Percentiles rank a stretch among this genome's conserved stretches.
phyloP scores from a whole-genome alignment of 202 grass and related monocot species.

The Zizania palustris region DNA sequence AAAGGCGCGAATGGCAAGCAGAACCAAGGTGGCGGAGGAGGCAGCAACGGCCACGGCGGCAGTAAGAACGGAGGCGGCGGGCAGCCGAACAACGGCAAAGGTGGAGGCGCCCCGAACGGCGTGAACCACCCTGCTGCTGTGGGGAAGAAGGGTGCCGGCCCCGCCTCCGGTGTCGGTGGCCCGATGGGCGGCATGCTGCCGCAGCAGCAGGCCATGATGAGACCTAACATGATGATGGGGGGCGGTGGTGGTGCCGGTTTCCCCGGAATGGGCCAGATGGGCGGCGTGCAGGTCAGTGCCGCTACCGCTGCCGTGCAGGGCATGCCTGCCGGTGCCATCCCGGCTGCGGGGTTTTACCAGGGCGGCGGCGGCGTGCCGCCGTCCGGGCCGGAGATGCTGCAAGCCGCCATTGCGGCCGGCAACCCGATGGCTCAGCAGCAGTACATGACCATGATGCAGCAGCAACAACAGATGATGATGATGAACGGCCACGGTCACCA shows the following conservation, averaged over 20 bases:
- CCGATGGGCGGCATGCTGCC: conserved; percentile 39
- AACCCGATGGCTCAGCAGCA: conserved; percentile 81
- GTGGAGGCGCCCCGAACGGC: conserved; percentile 20
- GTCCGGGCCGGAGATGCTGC: conserved; percentile 57
- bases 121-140: conserved; percentile 8
- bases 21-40: conserved; percentile 46
- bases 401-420: conserved; percentile 32
- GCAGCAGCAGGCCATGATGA: conserved; percentile 54
- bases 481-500: conserved; percentile 54
- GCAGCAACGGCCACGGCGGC: conserved; percentile 32
- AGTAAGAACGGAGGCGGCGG: conserved; percentile 48
- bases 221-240: conserved; percentile 56
- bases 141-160: conserved; percentile 37
- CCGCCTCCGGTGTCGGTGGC: neutral
- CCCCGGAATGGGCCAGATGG: conserved; percentile 58
- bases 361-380: conserved; percentile 29
- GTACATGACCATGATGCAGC: conserved; percentile 69
- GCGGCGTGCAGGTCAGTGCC: conserved; percentile 24
- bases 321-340: conserved; percentile 42
- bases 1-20: conserved; percentile 53
- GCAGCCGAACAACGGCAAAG: conserved; percentile 44
- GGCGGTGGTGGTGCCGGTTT: conserved; percentile 46
- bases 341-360: conserved; percentile 40
- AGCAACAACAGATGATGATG: conserved; percentile 63
- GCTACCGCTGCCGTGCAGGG: conserved; percentile 44